Evolutionary conservation across 2,329 filamentous ascomycete genomes (phyloP), one percentile per base, ranked within the genome.

Genomic region (Rachicladosporium sp.): DNA sequence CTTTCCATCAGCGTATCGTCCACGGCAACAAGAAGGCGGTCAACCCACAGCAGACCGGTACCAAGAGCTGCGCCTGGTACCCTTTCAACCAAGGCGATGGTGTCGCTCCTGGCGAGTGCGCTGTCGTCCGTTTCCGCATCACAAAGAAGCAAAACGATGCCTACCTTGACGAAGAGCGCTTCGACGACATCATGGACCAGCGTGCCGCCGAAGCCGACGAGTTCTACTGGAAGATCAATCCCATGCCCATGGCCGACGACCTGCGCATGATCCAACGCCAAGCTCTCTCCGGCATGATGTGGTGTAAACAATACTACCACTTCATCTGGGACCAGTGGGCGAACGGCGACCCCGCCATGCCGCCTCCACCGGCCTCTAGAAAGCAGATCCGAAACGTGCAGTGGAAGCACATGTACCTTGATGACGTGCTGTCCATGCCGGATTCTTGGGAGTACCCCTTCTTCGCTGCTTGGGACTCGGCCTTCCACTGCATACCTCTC

Each of bases 361-460:
- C 88, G 33, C 83, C 89, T 27, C 91, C 91, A 19, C 89, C 89
- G 1, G 69, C 81, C 1, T 73, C 74, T 31, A 74, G 89, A 40
- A 93, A 91, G 60, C 71, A 74, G 2, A 74, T 96, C 41, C 78
- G 89, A 44, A 96, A 96, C 57, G 68, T 76, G 30, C 78, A 93
- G 46, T 96, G 91, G 91, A 93, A 83, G 56, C 89, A 96, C 61
- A 78, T 96, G 72, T 75, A 95, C 61, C 77, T 93, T 51, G 91
- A 96, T 50, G 89, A 96, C 57, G 87, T 96, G 45, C 62, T 96
- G 29, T 95, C 89, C 1, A 95, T 96, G 89, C 91, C 89, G 1
- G 89, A 96, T 60, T 94, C 88, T 0, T 96, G 89, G 89, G 89
- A 96, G 56, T 96, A 96, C 53, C 89, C 89, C 0, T 96, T 95